Percentiles rank a stretch among this genome's conserved stretches.
phyloP scores from a whole-genome alignment of 2,329 filamentous ascomycete genomes.

The Apiospora sp. region DNA sequence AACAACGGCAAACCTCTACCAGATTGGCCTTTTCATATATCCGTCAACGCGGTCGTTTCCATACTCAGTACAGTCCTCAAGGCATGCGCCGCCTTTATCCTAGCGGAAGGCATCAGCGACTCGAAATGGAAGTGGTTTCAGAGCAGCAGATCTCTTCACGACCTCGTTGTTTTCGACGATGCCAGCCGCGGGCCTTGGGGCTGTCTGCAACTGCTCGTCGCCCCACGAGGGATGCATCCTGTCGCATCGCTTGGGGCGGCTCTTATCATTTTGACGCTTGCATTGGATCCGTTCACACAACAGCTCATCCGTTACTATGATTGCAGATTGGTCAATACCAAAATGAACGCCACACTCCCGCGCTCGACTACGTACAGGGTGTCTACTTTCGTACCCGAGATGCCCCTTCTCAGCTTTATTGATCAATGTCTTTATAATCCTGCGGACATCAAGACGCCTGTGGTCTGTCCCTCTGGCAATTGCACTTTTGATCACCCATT shows the following conservation, averaged over 20 bases:
- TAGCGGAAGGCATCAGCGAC: slow-evolving; percentile 22
- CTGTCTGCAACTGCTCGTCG: neutral
- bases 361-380: neutral
- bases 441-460: slow-evolving; percentile 19
- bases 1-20: slow-evolving; percentile 16
- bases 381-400: neutral
- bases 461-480: slow-evolving; percentile 6
- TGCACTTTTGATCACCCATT: slow-evolving; percentile 13
- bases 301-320: slow-evolving; percentile 11
- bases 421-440: slow-evolving; percentile 19
- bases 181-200: slow-evolving; percentile 24
- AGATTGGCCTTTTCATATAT: neutral
- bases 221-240: neutral
- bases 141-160: neutral
- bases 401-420: neutral
- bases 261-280: neutral
- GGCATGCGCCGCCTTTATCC: slow-evolving; percentile 19
- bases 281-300: slow-evolving; percentile 21
- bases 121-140: slow-evolving; percentile 23
- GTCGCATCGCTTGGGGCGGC: slow-evolving; percentile 18
- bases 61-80: slow-evolving; percentile 19
- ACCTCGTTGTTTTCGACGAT: slow-evolving; percentile 11
- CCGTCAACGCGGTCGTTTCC: slow-evolving; percentile 18
- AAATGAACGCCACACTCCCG: neutral
- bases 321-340: neutral